Percentiles rank a stretch among this genome's conserved stretches.
Evolutionary conservation across 371 early-diverging fungal genomes (phyloP).

Genomic region (Mortierella sp.): DNA sequence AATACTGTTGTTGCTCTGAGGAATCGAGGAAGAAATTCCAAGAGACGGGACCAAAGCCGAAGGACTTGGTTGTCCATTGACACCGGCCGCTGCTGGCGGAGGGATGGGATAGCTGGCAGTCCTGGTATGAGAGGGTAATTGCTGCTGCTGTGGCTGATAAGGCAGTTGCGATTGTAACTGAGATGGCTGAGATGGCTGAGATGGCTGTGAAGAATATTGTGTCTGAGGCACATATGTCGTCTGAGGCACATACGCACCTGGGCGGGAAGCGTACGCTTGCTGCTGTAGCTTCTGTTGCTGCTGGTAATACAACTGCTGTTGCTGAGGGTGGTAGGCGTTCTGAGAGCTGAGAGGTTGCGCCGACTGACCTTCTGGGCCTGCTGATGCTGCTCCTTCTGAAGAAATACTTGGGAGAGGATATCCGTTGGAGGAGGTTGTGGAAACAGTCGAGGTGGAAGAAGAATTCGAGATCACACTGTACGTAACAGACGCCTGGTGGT

Average conservation of each 20-base stretch:
- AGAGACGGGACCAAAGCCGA: conserved; percentile 21
- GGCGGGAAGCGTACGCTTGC: too few relatives aligned
- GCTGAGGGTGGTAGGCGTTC: conserved; percentile 3
- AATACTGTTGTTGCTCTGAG: background rate
- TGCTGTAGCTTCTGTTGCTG: conserved; percentile 2
- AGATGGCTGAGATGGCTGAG: background rate
- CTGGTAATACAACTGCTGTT: conserved; percentile 3
- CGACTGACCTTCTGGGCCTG: too few relatives aligned
- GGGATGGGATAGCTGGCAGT: background rate
- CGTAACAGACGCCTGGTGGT: background rate
- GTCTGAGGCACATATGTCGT: conserved; percentile 12
- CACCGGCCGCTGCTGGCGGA: background rate
- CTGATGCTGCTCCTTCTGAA: background rate
- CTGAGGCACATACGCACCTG: background rate
- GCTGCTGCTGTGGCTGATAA: background rate
- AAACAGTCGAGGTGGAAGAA: background rate
- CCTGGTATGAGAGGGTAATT: background rate
- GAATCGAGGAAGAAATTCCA: conserved; percentile 27
- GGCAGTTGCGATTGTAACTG: background rate
- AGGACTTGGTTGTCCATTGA: conserved; percentile 13
- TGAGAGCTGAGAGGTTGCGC: background rate
- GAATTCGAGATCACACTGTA: background rate
- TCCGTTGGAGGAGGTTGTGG: background rate
- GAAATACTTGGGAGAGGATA: too few relatives aligned
- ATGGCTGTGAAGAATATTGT: background rate